Evolutionary conservation across 129 eudicot species (phyloP), one percentile per base, ranked within the genome.

Genomic region (Flaveria robusta): DNA sequence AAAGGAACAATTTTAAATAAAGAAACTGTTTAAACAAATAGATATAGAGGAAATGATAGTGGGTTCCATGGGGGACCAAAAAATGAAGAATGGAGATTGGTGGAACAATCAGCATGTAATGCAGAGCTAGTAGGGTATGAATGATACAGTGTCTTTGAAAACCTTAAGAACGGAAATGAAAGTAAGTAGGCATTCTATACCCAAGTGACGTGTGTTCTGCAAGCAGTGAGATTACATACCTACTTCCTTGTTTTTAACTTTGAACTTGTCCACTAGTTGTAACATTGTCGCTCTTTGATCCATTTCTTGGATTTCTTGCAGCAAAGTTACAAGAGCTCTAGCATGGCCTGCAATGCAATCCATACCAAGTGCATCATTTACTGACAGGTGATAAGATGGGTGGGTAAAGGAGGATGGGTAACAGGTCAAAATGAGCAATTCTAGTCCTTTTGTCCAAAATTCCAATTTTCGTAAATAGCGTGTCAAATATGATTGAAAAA

Each of bases 231-330:
- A 71, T 39, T 71, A 81, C 91, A 34, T 39, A 87, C 98, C 96
- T 83, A 81, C 74, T 41, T 81, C 83, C 85, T 88, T 93, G 81
- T 85, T 83, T 81, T 82, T 94, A 77, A 65, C 81, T 83, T 91
- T 94, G 88, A 94, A 65, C 74, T 88, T 94, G 77, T 94, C 98
- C 81, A 94, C 98, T 76, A 94, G 72, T 63, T 94, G 97, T 90
- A 94, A 83, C 91, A 94, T 86, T 51, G 98, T 94, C 49, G 85
- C 69, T 85, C 93, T 88, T 78, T 94, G 98, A 77, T 90, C 96
- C 78, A 87, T 88, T 77, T 82, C 88, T 84, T 87, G 93, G 72
- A 84, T 76, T 70, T 84, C 91, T 87, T 91, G 97, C 78, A 94
- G 83, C 68, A 91, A 62, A 46, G 91, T 87, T 79, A 91, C 79